Evolutionary conservation across 2,329 filamentous ascomycete genomes (phyloP).

Genomic region (Allantophomopsis lycopodina): DNA sequence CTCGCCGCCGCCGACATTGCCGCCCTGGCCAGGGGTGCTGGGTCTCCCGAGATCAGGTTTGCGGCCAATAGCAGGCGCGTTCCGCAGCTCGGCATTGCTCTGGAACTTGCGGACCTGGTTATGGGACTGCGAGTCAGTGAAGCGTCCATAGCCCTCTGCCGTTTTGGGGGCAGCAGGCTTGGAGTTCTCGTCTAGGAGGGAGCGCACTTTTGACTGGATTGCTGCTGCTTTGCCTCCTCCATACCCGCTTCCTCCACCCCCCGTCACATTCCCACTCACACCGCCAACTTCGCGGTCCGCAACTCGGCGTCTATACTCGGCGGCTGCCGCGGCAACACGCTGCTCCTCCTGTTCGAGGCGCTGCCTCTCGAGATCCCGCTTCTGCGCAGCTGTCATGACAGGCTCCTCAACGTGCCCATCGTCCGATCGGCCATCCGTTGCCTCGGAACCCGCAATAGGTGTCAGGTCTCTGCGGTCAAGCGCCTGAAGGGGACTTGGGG

Average conservation of each 20-base stretch:
- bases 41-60: conserved; percentile 28
- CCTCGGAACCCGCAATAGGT: conserved; percentile 65
- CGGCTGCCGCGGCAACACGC: conserved; percentile 76
- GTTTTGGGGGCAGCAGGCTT: conserved; percentile 46
- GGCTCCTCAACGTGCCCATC: conserved; percentile 51
- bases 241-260: conserved; percentile 34
- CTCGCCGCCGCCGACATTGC: conserved; percentile 12
- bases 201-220: conserved; percentile 87
- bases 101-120: conserved; percentile 8
- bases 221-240: conserved; percentile 47
- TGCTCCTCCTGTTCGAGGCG: conserved; percentile 78
- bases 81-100: conserved; percentile 6
- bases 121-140: conserved; percentile 39
- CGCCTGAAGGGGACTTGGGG: conserved; percentile 26
- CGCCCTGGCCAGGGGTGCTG: too few species aligned
- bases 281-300: conserved; percentile 42
- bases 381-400: conserved; percentile 69
- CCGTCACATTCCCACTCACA: conserved; percentile 54
- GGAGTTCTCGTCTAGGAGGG: conserved; percentile 66
- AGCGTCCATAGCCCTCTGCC: conserved; percentile 82
- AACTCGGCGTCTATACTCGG: conserved; percentile 70
- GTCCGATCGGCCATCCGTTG: conserved; percentile 54
- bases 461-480: conserved; percentile 33
- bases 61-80: conserved; percentile 15
- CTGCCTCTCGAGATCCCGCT: conserved; percentile 75